Percentiles rank a stretch among this genome's conserved stretches.
Evolutionary conservation across 495 filamentous ascomycete species (phyloP).

Genomic region (Trichoderma parareesei): DNA sequence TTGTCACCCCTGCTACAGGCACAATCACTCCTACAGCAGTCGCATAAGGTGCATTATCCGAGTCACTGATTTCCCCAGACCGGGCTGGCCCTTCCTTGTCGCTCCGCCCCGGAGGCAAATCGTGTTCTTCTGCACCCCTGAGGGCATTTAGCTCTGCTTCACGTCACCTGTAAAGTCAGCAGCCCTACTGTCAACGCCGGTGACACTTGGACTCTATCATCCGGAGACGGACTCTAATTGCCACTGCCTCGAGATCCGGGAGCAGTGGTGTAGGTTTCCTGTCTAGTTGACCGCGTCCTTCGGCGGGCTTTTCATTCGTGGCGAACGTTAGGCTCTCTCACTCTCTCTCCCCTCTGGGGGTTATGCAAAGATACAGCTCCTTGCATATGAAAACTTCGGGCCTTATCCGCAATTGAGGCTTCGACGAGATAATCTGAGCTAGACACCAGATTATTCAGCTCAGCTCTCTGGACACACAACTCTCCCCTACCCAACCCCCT

Average conservation of each 20-base stretch:
- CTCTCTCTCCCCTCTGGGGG: not conserved
- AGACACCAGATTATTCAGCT: not conserved
- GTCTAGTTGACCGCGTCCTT: not conserved
- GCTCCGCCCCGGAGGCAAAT: slow-evolving; percentile 7
- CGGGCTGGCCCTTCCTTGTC: not conserved
- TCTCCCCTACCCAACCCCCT: not conserved
- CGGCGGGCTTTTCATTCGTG: not conserved
- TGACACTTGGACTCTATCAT: not conserved
- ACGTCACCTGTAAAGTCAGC: not conserved
- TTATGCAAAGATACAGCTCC: not conserved
- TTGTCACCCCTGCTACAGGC: slow-evolving; percentile 8
- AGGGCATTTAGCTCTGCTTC: not conserved
- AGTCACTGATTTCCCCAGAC: slow-evolving; percentile 4
- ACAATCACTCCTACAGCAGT: not conserved
- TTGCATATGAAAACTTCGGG: not conserved
- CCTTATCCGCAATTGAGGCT: not conserved
- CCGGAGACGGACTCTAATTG: not conserved
- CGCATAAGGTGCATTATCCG: slow-evolving; percentile 1
- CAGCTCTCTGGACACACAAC: not conserved
- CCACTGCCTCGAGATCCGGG: not conserved
- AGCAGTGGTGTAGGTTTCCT: not conserved
- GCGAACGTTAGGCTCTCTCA: not conserved
- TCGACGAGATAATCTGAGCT: not conserved
- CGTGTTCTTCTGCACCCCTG: slow-evolving; percentile 3
- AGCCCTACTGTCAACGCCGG: not conserved